Evolutionary conservation across 345 rosid species (phyloP).

Genomic region (Alliaria petiolata): DNA sequence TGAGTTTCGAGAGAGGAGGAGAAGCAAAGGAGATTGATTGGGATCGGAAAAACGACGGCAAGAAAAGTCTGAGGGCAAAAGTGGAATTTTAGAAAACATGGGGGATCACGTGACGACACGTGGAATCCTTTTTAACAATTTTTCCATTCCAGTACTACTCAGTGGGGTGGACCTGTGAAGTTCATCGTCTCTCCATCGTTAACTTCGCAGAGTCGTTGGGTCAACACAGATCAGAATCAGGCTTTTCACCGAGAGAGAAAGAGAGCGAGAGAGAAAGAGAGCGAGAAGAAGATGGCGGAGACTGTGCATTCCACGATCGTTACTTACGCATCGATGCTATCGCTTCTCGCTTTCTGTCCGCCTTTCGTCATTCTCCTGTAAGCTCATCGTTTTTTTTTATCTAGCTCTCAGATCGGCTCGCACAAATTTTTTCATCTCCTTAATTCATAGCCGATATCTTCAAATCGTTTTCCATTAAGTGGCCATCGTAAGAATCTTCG

Average conservation of each 20-base stretch:
- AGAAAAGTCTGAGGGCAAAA: slow-evolving; percentile 23
- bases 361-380: slow-evolving; percentile 93
- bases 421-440: not conserved
- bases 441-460: not conserved
- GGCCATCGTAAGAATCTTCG: not conserved
- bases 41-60: slow-evolving; percentile 1
- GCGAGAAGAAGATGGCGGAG: slow-evolving; percentile 33
- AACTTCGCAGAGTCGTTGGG: slow-evolving; percentile 22
- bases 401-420: slow-evolving; percentile 4
- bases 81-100: not conserved
- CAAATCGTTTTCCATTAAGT: not conserved
- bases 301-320: slow-evolving; percentile 78
- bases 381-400: slow-evolving; percentile 22
- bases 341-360: slow-evolving; percentile 81
- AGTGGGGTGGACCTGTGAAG: not conserved
- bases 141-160: not conserved
- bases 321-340: slow-evolving; percentile 79
- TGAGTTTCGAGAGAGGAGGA: not conserved
- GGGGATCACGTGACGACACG: slow-evolving; percentile 16
- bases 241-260: not conserved
- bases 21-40: not conserved
- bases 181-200: too few relatives aligned
- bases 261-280: slow-evolving; percentile 3
- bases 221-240: slow-evolving; percentile 18
- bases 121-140: not conserved